Evolutionary conservation across 495 filamentous ascomycete genomes (phyloP), one percentile per base, ranked within the genome.

Genomic region (Jackrogersella minutella): DNA sequence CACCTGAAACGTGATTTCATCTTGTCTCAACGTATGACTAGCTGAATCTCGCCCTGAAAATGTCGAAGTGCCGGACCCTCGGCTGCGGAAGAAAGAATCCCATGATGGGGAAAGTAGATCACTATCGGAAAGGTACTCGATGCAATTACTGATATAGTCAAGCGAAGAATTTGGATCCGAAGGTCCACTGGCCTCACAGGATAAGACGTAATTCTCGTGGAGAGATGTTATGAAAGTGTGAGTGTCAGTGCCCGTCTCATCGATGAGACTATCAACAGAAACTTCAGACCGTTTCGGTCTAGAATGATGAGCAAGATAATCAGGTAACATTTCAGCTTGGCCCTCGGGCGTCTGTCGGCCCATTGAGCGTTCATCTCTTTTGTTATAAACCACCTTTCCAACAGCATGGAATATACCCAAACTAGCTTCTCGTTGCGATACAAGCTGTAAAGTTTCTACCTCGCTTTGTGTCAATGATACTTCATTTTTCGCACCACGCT

Each of bases 401-500:
- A 99, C 89, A 24, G 96, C 93, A 76, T 99, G 96, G 71, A 99
- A 99, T 58, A 99, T 89, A 1, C 93, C 93, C 5, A 97, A 80
- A 64, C 85, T 94, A 16, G 91, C 85, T 77, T 97, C 93, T 47
- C 96, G 85, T 68, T 93, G 91, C 0, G 90, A 92, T 3, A 98
- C 82, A 41, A 91, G 73, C 64, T 90, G 82, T 2, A 96, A 74
- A 14, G 86, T 90, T 51, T 91, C 86, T 50, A 82, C 79, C 69
- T 97, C 94, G 64, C 89, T 86, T 36, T 84, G 81, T 0, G 92
- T 94, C 21, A 93, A 66, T 2, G 85, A 71, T n/a, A 79, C 76
- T 17, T 77, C 73, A 28, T 84, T 81, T 62, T 84, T 86, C 26
- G 81, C 76, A 14, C 77, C 77, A 36, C 84, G 84, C 68, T 88